Percentiles rank a stretch among this genome's conserved stretches.
Conservation (phyloP, 148 eudicot species). For the Cornus suecica region DNA sequence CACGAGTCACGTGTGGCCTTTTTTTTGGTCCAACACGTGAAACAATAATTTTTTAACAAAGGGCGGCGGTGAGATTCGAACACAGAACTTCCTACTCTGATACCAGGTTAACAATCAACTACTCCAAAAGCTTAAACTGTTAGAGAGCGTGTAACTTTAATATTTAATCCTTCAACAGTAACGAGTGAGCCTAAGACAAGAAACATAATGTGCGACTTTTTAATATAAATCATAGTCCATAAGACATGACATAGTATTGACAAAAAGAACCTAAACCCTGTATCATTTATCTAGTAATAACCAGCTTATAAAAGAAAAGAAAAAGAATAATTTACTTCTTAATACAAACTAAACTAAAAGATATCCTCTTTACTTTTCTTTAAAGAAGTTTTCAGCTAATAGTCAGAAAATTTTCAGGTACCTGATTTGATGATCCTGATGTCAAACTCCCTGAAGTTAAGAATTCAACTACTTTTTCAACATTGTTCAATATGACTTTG, state of each 20-base stretch:
- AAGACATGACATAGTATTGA: neutral
- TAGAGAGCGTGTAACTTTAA: too few relatives aligned
- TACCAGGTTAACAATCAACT: too few relatives aligned
- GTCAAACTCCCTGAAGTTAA: constrained; percentile 72
- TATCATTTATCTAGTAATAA: neutral
- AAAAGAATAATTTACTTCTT: neutral
- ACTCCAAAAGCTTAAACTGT: too few relatives aligned
- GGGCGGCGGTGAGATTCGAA: too few relatives aligned
- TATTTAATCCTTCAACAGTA: too few relatives aligned
- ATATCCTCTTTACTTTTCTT: neutral
- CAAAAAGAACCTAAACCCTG: neutral
- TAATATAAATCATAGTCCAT: neutral
- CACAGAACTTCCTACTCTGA: too few relatives aligned
- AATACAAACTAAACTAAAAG: neutral
- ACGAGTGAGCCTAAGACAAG: neutral
- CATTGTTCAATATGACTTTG: constrained; percentile 77
- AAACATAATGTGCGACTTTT: neutral
- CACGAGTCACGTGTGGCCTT: too few relatives aligned
- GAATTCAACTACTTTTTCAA: constrained; percentile 72
- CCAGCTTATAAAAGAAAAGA: neutral
- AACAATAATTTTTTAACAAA: too few relatives aligned
- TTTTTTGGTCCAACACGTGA: too few relatives aligned
- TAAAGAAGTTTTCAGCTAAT: neutral
- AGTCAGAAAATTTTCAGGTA: constrained; percentile 21
- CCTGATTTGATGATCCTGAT: constrained; percentile 57